Evolutionary conservation across 768 basidiomycete species (phyloP), one percentile per base, ranked within the genome.

Genomic region (Hypsizygus marmoreus): DNA sequence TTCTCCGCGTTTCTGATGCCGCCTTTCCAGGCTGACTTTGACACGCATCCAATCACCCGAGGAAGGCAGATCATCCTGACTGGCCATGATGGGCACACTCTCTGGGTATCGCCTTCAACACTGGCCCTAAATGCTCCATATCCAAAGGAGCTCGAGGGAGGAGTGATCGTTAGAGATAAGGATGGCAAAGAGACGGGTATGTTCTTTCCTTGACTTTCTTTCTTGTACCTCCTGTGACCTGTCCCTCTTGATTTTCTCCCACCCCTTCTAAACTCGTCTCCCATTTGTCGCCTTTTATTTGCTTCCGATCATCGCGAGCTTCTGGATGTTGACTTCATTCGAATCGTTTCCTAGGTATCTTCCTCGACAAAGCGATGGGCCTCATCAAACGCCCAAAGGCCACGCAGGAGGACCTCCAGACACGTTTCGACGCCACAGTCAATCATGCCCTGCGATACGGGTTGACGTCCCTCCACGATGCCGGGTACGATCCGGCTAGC

Each of bases 321-420:
- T n/a, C n/a, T n/a, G n/a, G n/a, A n/a, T n/a, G n/a, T n/a, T n/a
- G n/a, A n/a, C n/a, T n/a, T n/a, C n/a, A n/a, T n/a, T n/a, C n/a
- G n/a, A n/a, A n/a, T n/a, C n/a, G n/a, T 17, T 1, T 29, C 14
- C 10, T 24, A 76, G 84, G 84, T 14, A 68, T 84, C 39, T 69
- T 86, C 43, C 63, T 87, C 34, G 88, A 90, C 62, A 88, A 86
- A 43, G 88, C 88, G 1, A 85, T 86, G 54, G 70, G 75, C 17
- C 61, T 86, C 29, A 69, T 86, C 37, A 64, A 61, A 40, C 72
- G 69, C 38, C 83, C 83, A 0, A 62, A 69, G 5, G 73, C 76
- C 46, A 80, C 78, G 0, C 72, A 81, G 47, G 64, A 63, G 6
- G 75, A 81, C 47, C 72, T 85, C 26, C 56, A 73, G 44, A 68